phyloP scores from a whole-genome alignment of 257 asterid genomes.

The Eustoma russellianum region DNA sequence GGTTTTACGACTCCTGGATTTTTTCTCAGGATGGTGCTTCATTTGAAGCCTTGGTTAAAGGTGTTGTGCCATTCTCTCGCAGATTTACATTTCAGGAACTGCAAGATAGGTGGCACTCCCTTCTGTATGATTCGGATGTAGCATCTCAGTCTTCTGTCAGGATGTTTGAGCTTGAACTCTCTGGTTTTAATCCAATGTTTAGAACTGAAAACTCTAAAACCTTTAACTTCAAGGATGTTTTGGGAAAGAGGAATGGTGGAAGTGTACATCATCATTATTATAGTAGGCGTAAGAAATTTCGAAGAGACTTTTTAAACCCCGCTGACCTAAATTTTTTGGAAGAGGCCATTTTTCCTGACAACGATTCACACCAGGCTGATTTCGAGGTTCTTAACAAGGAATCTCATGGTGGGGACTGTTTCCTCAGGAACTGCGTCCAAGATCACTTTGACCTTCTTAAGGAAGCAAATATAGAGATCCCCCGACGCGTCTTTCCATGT shows the following conservation, averaged over 20 bases:
- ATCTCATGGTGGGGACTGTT: conserved; percentile 30
- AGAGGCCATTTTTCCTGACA: conserved; percentile 39
- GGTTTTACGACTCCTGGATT: conserved; percentile 6
- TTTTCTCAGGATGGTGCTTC: conserved; percentile 72
- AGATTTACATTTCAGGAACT: conserved; percentile 61
- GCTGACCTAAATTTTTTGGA: conserved; percentile 44
- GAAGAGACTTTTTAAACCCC: conserved; percentile 48
- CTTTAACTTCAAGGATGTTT: conserved; percentile 36
- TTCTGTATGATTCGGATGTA: conserved; percentile 77
- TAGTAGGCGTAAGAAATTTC: conserved; percentile 65
- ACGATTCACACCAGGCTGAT: conserved; percentile 38
- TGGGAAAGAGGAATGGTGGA: conserved; percentile 55
- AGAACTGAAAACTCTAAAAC: conserved; percentile 40
- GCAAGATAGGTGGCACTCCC: conserved; percentile 74
- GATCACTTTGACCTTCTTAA: conserved; percentile 42
- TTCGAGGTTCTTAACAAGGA: conserved; percentile 34
- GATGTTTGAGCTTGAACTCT: conserved; percentile 74
- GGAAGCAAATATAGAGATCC: conserved; percentile 61
- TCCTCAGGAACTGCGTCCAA: conserved; percentile 31
- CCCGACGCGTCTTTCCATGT: conserved; percentile 58
- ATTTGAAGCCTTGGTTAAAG: conserved; percentile 90
- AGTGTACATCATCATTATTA: conserved; percentile 65
- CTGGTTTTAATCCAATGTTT: conserved; percentile 49
- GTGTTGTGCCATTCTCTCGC: conserved; percentile 82
- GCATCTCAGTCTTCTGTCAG: conserved; percentile 52